These are phyloP conservation scores for Saccharomycopsis guyanensis DNA, from an alignment of 805 yeast species.

Conservation along the genomic window DNA sequence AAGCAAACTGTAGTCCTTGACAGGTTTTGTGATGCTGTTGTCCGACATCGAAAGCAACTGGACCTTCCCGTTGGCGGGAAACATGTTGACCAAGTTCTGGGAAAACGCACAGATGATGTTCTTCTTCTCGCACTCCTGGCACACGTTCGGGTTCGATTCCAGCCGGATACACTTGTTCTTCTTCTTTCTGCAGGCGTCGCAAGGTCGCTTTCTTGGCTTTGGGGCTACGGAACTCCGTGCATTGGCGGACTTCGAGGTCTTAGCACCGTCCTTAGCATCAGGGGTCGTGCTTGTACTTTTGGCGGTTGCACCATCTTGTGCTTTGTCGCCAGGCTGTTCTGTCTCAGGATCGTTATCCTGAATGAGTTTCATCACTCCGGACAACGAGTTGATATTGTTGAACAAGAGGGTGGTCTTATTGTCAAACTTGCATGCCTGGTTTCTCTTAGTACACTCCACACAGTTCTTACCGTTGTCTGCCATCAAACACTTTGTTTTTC, in stretches of 20 bases:
- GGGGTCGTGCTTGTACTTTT: neutral
- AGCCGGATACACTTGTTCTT: slow-evolving; percentile 25
- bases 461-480: slow-evolving; percentile 24
- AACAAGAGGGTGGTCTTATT: slow-evolving; percentile 20
- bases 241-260: neutral
- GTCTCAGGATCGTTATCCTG: slow-evolving; percentile 5
- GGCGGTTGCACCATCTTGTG: neutral
- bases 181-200: slow-evolving; percentile 25
- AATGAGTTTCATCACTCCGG: slow-evolving; percentile 19
- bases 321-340: neutral
- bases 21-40: slow-evolving; percentile 24
- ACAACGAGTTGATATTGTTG: slow-evolving; percentile 21
- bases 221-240: slow-evolving; percentile 18
- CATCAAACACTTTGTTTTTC: slow-evolving; percentile 31
- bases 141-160: neutral
- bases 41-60: slow-evolving; percentile 7
- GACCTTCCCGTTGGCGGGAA: slow-evolving; percentile 4
- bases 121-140: slow-evolving; percentile 9
- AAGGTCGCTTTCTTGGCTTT: slow-evolving; percentile 22
- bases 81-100: slow-evolving; percentile 6
- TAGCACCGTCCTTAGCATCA: neutral
- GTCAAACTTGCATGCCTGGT: slow-evolving; percentile 27
- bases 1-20: slow-evolving; percentile 26
- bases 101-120: slow-evolving; percentile 11
- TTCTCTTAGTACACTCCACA: slow-evolving; percentile 27